Evolutionary conservation across 129 eudicot species (phyloP).

Genomic region (Flaveria sonorensis): DNA sequence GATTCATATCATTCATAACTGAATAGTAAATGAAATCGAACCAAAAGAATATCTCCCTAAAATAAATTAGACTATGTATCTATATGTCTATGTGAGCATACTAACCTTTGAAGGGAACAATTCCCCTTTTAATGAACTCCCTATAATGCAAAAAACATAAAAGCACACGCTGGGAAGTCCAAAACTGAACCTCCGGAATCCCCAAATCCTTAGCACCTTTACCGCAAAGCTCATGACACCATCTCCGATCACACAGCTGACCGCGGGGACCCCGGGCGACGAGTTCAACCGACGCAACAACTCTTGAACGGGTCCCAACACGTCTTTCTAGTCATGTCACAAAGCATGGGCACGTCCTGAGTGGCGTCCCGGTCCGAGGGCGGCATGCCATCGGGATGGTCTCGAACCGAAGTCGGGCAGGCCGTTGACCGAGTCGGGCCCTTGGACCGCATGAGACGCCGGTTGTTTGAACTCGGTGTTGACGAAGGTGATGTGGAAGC

Average conservation of each 20-base stretch:
- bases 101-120: conserved; percentile 57
- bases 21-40: too few species aligned
- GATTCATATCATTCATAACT: too few species aligned
- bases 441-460: conserved; percentile 52
- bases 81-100: background rate
- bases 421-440: conserved; percentile 52
- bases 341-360: conserved; percentile 56
- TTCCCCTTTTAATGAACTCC: conserved; percentile 51
- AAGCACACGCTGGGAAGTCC: conserved; percentile 65
- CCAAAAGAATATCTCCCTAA: too few species aligned
- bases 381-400: conserved; percentile 65
- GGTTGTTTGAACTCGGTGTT: conserved; percentile 69
- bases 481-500: conserved; percentile 65
- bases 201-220: conserved; percentile 56
- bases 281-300: conserved; percentile 41
- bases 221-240: conserved; percentile 62
- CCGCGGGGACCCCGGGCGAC: conserved; percentile 40
- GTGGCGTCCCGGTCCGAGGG: conserved; percentile 52
- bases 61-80: too few species aligned
- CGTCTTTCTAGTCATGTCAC: conserved; percentile 45
- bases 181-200: conserved; percentile 59
- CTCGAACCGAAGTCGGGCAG: conserved; percentile 49
- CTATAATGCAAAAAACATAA: conserved; percentile 56
- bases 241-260: conserved; percentile 55
- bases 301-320: conserved; percentile 52